Base-by-base conservation (phyloP, 495 filamentous ascomycete genomes). In the Poronia punctata region DNA sequence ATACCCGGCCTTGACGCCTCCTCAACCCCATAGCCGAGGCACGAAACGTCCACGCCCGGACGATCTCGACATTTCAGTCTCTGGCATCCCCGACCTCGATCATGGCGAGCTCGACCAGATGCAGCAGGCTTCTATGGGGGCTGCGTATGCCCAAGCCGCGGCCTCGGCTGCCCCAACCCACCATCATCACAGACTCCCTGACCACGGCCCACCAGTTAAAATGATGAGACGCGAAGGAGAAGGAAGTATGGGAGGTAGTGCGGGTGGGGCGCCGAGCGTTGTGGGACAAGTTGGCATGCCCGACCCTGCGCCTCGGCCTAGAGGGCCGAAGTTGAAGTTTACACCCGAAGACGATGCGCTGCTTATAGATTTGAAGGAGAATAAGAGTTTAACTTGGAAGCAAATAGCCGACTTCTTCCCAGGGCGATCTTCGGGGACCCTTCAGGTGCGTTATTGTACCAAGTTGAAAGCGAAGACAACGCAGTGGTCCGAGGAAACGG, bases 321-420 rank as follows among this genome's bases (percentile, higher is more conserved):
- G 79, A 39, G 86, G 84, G 3, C 86, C 87, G 12, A 93, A 93
- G 60, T 64, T 90, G 43, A 93, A 90, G 52, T 95, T 94, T 52
- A 93, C 87, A 1, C 78, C 84, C 28, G 86, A 90, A 60, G 88
- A 95, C 54, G 88, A 95, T 60, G 75, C 78, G 35, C 65, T 90
- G 35, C 65, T 95, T 26, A 78, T 94, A 14, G 85, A 90, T 43
- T 66, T 95, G 37, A 95, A 95, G 60, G 88, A 95, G 63, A 86
- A 88, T 45, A 90, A 88, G 58, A 83, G 83, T 49, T 72, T 95
- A 50, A 88, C 88, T 7, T 95, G 88, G 88, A 93, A 92, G 57
- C 88, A 95, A 70, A 94, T 95, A 49, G 83, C 85, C 39, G 87
- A 93, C 53, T 94, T 90, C 64, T 94, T 95, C 51, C 88, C 88